Percentiles rank a stretch among this genome's conserved stretches.
Evolutionary conservation across 371 early-diverging fungal species (phyloP).

Genomic region (Rhizopus arrhizus): DNA sequence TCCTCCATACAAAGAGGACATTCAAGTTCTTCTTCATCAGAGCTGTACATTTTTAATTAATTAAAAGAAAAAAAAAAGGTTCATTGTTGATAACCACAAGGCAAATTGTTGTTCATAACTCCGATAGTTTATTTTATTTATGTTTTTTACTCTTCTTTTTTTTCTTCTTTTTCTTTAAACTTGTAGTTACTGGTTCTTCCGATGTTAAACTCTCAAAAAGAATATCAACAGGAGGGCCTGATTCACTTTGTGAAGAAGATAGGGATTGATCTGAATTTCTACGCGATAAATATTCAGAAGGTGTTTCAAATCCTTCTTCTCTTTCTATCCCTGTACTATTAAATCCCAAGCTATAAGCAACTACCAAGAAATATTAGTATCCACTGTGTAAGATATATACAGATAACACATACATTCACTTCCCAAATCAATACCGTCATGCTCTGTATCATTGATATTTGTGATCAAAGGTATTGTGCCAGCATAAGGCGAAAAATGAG

Average conservation of each 20-base stretch:
- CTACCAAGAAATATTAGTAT: conserved; percentile 11
- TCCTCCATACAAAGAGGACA: conserved; percentile 98
- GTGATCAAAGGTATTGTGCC: conserved; percentile 41
- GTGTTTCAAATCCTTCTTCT: conserved; percentile 28
- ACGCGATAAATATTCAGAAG: conserved; percentile 31
- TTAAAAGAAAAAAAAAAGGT: background rate
- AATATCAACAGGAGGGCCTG: conserved; percentile 30
- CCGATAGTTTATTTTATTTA: background rate
- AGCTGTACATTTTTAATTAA: conserved; percentile 17
- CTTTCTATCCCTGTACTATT: conserved; percentile 16
- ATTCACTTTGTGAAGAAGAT: conserved; percentile 24
- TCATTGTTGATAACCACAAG: background rate
- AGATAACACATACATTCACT: conserved; percentile 32
- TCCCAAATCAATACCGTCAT: conserved; percentile 41
- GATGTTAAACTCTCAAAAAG: conserved; percentile 37
- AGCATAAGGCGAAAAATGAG: conserved; percentile 40
- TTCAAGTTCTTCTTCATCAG: conserved; percentile 85
- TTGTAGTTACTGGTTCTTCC: conserved; percentile 13
- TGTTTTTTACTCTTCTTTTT: conserved; percentile 1
- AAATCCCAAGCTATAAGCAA: conserved; percentile 50
- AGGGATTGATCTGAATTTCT: conserved; percentile 36
- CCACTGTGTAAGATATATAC: background rate
- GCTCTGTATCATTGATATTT: conserved; percentile 24
- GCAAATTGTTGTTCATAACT: background rate
- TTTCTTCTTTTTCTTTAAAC: conserved; percentile 8